Conservation (phyloP, 1,139 yeast species). For the Wickerhamomyces sp. region DNA sequence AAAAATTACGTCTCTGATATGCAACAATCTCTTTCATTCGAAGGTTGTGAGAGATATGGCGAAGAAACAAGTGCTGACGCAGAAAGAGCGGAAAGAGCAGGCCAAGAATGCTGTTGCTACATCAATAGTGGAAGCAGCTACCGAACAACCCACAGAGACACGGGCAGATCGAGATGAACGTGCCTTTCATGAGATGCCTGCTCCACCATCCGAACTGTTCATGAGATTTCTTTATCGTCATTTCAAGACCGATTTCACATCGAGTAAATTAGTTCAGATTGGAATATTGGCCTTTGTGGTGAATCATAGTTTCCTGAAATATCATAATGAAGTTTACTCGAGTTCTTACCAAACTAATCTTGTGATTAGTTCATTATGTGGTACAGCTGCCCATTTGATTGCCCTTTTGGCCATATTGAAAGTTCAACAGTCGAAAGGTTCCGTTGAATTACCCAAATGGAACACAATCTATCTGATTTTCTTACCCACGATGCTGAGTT, state of each 20-base stretch:
- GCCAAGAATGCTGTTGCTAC: background rate
- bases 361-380: conserved; percentile 16
- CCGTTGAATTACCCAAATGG: conserved; percentile 18
- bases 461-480: conserved; percentile 19
- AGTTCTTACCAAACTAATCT: conserved; percentile 11
- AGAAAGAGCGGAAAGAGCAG: conserved; percentile 16
- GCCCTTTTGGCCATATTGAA: conserved; percentile 15
- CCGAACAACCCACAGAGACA: background rate
- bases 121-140: background rate
- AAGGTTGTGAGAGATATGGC: no score
- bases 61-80: conserved; percentile 10
- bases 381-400: conserved; percentile 15
- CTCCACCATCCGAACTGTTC: conserved; percentile 19
- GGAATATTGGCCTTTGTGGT: conserved; percentile 11
- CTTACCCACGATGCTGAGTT: conserved; percentile 16
- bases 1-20: no score
- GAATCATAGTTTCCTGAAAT: conserved; percentile 11
- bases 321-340: conserved; percentile 4
- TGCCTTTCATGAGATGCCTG: background rate
- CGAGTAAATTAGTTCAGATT: conserved; percentile 15
- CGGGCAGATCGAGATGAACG: no score
- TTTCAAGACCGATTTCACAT: conserved; percentile 11
- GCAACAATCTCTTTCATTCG: no score
- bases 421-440: conserved; percentile 4
- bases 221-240: conserved; percentile 13